A percentile compares a stretch with the other conserved stretches of the same genome.
Conservation (phyloP, 2,329 filamentous ascomycete genomes). For the Aspergillus flavus region DNA sequence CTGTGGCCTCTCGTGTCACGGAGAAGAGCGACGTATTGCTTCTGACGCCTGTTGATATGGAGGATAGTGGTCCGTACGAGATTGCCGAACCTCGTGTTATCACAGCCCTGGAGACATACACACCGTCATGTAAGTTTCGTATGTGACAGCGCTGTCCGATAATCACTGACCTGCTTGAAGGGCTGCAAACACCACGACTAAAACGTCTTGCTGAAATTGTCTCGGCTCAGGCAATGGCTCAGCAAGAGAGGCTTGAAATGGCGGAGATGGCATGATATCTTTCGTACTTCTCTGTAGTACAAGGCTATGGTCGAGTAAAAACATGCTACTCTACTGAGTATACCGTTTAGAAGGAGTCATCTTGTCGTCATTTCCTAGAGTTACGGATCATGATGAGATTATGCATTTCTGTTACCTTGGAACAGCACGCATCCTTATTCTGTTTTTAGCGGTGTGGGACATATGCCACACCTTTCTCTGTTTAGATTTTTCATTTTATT, state of each 20-base stretch:
- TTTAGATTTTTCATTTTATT: neutral
- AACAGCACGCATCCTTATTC: slow-evolving; percentile 45
- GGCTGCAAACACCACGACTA: slow-evolving; percentile 92
- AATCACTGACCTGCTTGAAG: slow-evolving; percentile 52
- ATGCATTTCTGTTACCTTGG: slow-evolving; percentile 4
- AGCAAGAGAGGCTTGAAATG: slow-evolving; percentile 79
- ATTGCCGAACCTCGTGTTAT: slow-evolving; percentile 96
- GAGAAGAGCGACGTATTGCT: slow-evolving; percentile 98
- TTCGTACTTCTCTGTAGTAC: neutral
- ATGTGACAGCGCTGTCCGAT: neutral
- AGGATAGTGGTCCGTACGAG: slow-evolving; percentile 96
- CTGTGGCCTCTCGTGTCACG: slow-evolving; percentile 91
- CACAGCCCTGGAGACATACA: slow-evolving; percentile 95
- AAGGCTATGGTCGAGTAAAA: neutral
- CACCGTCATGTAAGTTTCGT: slow-evolving; percentile 79
- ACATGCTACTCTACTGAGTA: slow-evolving; percentile 23
- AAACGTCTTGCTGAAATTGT: slow-evolving; percentile 99
- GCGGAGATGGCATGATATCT: slow-evolving; percentile 29
- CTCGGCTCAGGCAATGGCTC: slow-evolving; percentile 90
- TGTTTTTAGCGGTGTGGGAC: neutral
- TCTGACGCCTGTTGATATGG: slow-evolving; percentile 95
- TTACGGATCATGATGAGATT: slow-evolving; percentile 30
- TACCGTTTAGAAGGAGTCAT: slow-evolving; percentile 29
- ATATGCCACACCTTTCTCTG: neutral
- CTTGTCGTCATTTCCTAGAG: slow-evolving; percentile 22